Conservation (phyloP, 2,329 filamentous ascomycete species). For the Aspergillus pseudoterreus region DNA sequence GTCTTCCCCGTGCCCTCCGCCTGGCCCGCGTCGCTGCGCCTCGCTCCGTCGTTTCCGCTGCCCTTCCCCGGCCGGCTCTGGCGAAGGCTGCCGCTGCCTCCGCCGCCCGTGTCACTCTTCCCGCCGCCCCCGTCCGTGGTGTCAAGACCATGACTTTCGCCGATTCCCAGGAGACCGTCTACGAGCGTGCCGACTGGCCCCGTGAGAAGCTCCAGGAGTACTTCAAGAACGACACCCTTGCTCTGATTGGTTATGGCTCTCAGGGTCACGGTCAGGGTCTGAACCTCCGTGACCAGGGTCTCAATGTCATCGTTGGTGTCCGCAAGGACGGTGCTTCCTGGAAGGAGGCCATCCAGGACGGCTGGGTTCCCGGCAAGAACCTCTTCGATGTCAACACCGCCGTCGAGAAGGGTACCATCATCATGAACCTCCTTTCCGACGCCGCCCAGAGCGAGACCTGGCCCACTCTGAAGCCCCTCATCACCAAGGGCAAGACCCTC, state of each 20-base stretch:
- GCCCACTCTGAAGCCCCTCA: slow-evolving; percentile 95
- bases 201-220: slow-evolving; percentile 98
- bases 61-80: slow-evolving; percentile 50
- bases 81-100: slow-evolving; percentile 37
- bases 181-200: slow-evolving; percentile 97
- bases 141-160: slow-evolving; percentile 99
- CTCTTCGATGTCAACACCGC: slow-evolving; percentile 98
- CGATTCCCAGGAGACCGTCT: slow-evolving; percentile 89
- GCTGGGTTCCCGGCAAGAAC: slow-evolving; percentile 98
- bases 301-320: slow-evolving; percentile 98
- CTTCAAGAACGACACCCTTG: slow-evolving; percentile 99
- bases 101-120: slow-evolving; percentile 42
- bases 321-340: slow-evolving; percentile 97
- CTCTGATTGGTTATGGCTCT: slow-evolving; percentile 96
- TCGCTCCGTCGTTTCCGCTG: slow-evolving; percentile 57
- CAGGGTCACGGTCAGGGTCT: slow-evolving; percentile 99
- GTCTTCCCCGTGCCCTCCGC: slow-evolving; percentile 56
- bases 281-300: slow-evolving; percentile 98
- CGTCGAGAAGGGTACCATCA: slow-evolving; percentile 84
- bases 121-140: slow-evolving; percentile 59
- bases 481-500: slow-evolving; percentile 99
- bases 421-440: slow-evolving; percentile 99
- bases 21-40: slow-evolving; percentile 53
- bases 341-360: slow-evolving; percentile 95
- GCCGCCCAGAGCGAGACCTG: slow-evolving; percentile 98